Evolutionary conservation across 78 protist genomes (phyloP).

Genomic region (Capsaspora owczarzaki): DNA sequence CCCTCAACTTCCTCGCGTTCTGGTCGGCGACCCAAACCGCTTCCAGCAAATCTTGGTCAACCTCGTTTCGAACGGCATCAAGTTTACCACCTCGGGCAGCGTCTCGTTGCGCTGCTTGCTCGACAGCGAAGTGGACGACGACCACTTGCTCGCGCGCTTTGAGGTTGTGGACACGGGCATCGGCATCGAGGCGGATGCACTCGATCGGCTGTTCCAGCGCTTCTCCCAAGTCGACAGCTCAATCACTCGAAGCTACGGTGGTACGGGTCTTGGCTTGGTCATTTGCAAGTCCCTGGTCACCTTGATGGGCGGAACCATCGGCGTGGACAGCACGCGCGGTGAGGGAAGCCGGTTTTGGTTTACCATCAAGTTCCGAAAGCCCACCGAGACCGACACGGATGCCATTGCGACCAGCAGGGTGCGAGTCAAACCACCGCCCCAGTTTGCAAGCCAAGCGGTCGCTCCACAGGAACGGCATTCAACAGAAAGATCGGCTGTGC

Average conservation of each 20-base stretch:
- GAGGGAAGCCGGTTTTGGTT: background rate
- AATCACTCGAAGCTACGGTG: conserved; percentile 64
- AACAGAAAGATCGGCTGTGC: no score
- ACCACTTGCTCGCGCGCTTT: background rate
- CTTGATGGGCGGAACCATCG: conserved; percentile 53
- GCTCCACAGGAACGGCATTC: no score
- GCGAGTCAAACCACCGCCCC: no score
- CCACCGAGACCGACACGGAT: no score
- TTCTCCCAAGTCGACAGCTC: conserved; percentile 67
- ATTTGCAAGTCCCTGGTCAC: conserved; percentile 42
- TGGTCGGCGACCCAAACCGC: conserved; percentile 32
- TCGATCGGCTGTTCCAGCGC: conserved; percentile 22
- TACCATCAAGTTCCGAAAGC: background rate
- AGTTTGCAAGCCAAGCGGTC: no score
- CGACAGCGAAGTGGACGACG: no score
- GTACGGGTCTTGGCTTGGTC: conserved; percentile 66
- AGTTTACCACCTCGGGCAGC: background rate
- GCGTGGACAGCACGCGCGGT: conserved; percentile 8
- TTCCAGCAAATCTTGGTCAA: conserved; percentile 10
- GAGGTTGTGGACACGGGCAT: background rate
- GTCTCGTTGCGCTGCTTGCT: no score
- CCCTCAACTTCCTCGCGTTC: conserved; percentile 35
- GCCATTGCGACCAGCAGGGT: no score
- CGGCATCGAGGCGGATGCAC: background rate
- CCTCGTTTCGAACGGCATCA: conserved; percentile 12